Evolutionary conservation across 1,284 basidiomycete species (phyloP), one percentile per base, ranked within the genome.

Genomic region (Apiotrichum siamense): DNA sequence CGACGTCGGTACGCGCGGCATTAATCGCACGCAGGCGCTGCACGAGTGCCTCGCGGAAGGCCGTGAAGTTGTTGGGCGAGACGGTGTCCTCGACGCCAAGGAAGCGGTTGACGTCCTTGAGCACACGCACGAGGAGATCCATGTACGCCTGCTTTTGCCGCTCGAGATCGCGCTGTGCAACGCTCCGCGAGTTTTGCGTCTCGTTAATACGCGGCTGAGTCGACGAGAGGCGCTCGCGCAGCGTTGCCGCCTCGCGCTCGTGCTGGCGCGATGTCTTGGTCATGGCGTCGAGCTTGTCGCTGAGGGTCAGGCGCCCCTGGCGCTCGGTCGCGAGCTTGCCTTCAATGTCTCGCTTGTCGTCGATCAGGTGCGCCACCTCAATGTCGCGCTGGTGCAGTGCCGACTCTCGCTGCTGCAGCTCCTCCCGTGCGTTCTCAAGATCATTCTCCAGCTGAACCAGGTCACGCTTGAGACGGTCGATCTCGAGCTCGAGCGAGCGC

Each of bases 71-170:
- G 29, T 84, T 83, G 3, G 72, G 69, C 33, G 66, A 66, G 2
- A 60, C 67, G 46, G 63, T 69, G 52, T 77, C 69, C 64, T 75
- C 88, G 13, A 87, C 84, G 3, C 88, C 91, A 9, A 96, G 77
- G 60, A 97, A 89, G 77, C 88, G 89, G 66, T 96, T 92, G 78
- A 97, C 83, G 66, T 93, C 92, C 72, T 94, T 89, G 73, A 92
- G 96, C 27, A 97, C 88, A 15, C 87, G 90, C 55, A 96, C 77
- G 42, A 97, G 75, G 24, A 97, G 78, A 21, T 89, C 92, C 70
- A 93, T 94, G 52, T 91, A 79, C 75, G 97, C 94, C 25, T 87
- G 90, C 41, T 94, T 75, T 73, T 96, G 91, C 70, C 92, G 86
- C 29, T 90, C 80, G 62, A 87, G 88, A 69, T 91, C 85, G 47